These are phyloP conservation scores for Fraxinus sp. DNA, from an alignment of 305 asterid genomes.

Conservation along the genomic window DNA sequence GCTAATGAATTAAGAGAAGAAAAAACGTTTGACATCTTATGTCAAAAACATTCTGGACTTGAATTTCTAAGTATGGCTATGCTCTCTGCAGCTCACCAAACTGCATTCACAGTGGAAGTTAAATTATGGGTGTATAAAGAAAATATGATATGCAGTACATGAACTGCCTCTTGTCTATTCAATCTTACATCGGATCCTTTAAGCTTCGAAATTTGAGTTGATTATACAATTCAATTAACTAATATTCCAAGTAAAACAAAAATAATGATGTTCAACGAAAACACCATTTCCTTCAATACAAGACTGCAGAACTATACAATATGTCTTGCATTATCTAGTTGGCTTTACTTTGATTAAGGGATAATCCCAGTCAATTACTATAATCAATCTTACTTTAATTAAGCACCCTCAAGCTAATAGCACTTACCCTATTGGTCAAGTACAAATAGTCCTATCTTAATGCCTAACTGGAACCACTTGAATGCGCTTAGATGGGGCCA, in stretches of 20 bases:
- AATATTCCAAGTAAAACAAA: background rate
- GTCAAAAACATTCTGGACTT: background rate
- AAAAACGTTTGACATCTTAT: background rate
- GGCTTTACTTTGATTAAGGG: background rate
- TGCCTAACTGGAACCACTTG: background rate
- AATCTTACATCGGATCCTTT: background rate
- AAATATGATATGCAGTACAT: background rate
- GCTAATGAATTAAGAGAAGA: slow-evolving; percentile 17
- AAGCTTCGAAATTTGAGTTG: background rate
- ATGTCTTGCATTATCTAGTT: background rate
- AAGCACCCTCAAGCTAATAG: background rate
- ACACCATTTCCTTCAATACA: background rate
- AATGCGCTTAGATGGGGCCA: background rate
- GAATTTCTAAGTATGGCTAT: background rate
- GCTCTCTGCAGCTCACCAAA: background rate
- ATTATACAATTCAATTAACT: background rate
- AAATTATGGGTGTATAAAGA: background rate
- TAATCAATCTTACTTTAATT: background rate
- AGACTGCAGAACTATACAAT: background rate
- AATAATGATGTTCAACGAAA: background rate
- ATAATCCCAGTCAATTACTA: background rate
- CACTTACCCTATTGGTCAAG: background rate
- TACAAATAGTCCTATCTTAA: background rate
- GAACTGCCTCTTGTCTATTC: background rate
- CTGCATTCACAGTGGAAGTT: background rate